Conservation (phyloP, 495 filamentous ascomycete species). For the Sabuloglossum arenarium region DNA sequence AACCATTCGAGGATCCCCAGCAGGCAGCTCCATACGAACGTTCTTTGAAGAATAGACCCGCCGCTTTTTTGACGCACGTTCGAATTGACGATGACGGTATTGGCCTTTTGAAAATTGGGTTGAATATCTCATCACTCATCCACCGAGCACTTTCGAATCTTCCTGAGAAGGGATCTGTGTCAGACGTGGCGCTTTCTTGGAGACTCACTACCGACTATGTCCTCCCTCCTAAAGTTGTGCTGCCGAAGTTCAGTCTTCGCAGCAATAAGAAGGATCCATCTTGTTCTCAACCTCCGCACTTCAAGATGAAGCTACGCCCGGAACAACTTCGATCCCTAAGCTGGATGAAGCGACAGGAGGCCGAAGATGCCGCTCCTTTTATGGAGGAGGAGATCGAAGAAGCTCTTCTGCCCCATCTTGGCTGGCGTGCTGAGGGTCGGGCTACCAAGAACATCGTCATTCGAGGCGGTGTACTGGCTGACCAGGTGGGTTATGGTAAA, state of each 20-base stretch:
- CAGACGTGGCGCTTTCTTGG: conserved; percentile 21
- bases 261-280: conserved; percentile 24
- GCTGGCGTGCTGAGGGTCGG: conserved; percentile 38
- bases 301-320: conserved; percentile 19
- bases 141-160: conserved; percentile 31
- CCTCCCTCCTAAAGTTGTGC: conserved; percentile 11
- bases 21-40: conserved; percentile 27
- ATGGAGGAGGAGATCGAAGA: conserved; percentile 50
- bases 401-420: conserved; percentile 30
- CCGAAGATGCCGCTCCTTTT: conserved; percentile 23
- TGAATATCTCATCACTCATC: conserved; percentile 33
- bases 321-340: conserved; percentile 37
- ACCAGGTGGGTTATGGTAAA: conserved; percentile 68
- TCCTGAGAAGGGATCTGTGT: background rate
- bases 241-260: conserved; percentile 19
- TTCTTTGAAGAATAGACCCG: conserved; percentile 25
- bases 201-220: conserved; percentile 27
- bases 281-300: conserved; percentile 21
- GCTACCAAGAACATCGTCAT: conserved; percentile 27
- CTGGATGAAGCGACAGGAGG: conserved; percentile 51
- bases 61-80: conserved; percentile 24
- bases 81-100: conserved; percentile 13
- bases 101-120: conserved; percentile 22
- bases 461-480: conserved; percentile 52
- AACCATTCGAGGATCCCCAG: conserved; percentile 25